Base-by-base conservation (phyloP, 768 basidiomycete species). In the Cytidiella melzeri region DNA sequence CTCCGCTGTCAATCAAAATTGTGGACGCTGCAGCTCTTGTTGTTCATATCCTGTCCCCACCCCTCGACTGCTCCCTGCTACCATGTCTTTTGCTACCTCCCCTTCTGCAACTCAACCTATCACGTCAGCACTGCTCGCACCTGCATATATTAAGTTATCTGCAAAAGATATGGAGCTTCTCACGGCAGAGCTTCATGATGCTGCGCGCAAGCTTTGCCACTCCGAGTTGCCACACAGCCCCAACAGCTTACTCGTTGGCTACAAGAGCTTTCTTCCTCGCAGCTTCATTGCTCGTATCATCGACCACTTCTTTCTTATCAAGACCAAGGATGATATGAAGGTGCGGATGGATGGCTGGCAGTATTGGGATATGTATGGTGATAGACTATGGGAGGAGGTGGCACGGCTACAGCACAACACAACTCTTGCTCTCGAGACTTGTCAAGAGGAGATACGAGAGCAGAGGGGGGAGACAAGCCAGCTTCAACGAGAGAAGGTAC, bases 1-100 rank as follows among this genome's bases (percentile, higher is more conserved):
- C n/a, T n/a, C n/a, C n/a, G n/a, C n/a, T n/a, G n/a, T n/a, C n/a
- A n/a, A n/a, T n/a, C n/a, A n/a, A n/a, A n/a, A n/a, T n/a, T n/a
- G n/a, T n/a, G n/a, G n/a, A n/a, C n/a, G n/a, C n/a, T n/a, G n/a
- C 41, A 50, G 48, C 30, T 43, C 48, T 15, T 50, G 48, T 24
- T 42, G 30, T 4, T 20, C 27, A 9, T 20, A 11, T 2, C 42
- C 48, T 15, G 15, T 24, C 9, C 41, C 48, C 15, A 48, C 27
- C 47, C n/a, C n/a, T n/a, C n/a, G n/a, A n/a, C n/a, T n/a, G n/a
- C n/a, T n/a, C n/a, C n/a, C n/a, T n/a, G n/a, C n/a, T n/a, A n/a
- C n/a, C n/a, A n/a, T n/a, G n/a, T n/a, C n/a, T n/a, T n/a, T n/a
- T n/a, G n/a, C n/a, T n/a, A n/a, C n/a, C n/a, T n/a, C n/a, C n/a